Conservation (phyloP, 1,284 basidiomycete genomes). For the Psilocybe mexicana region DNA sequence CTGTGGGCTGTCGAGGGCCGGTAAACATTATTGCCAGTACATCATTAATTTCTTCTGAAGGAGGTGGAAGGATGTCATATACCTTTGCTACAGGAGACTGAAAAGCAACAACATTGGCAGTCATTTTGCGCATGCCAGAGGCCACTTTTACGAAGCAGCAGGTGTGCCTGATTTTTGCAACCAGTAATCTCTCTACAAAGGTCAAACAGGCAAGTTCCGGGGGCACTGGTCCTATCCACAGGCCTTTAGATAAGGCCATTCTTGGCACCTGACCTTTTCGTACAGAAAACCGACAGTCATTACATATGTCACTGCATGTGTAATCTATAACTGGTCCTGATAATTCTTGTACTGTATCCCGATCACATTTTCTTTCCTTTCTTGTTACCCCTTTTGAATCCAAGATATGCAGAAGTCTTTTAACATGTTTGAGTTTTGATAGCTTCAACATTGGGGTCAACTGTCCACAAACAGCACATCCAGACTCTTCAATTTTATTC, state of each 20-base stretch:
- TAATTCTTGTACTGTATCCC: not conserved
- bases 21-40: too few relatives aligned
- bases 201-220: not conserved
- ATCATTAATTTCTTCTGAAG: too few relatives aligned
- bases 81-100: too few relatives aligned
- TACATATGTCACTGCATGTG: not conserved
- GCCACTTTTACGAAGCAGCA: not conserved
- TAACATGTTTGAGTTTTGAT: slow-evolving; percentile 14
- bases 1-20: too few relatives aligned
- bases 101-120: too few relatives aligned
- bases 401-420: slow-evolving; percentile 15
- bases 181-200: not conserved
- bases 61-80: too few relatives aligned
- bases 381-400: not conserved
- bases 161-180: not conserved
- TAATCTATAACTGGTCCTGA: not conserved
- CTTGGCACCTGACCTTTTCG: not conserved
- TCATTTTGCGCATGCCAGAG: not conserved
- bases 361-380: not conserved
- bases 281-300: not conserved
- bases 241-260: not conserved
- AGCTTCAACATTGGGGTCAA: slow-evolving; percentile 12
- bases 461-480: not conserved
- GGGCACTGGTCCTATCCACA: not conserved
- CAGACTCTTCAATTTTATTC: not conserved